Evolutionary conservation across 2,329 filamentous ascomycete species (phyloP), one percentile per base, ranked within the genome.

Genomic region (Fusarium buxicola): DNA sequence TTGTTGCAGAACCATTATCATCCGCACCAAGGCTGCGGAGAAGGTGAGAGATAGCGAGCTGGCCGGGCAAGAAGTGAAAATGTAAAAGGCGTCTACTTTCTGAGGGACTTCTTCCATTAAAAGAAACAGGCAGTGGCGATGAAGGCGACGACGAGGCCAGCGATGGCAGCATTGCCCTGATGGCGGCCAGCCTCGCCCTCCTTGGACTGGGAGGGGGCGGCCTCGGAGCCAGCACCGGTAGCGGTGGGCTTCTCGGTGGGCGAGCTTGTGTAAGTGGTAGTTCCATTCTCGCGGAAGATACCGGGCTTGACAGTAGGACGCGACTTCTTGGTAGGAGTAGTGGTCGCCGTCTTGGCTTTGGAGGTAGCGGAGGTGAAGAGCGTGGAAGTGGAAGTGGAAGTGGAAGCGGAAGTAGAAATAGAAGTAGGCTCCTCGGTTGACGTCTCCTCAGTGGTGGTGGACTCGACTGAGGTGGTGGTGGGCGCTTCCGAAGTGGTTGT

Each of bases 281-380:
- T 81, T 60, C 70, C 71, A 53, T 84, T 83, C 75, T 86, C 82
- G 53, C 82, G 82, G 78, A 86, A 87, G 65, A 87, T 78, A 66
- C 80, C 83, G 12, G 80, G 80, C 55, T 61, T 67, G 46, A 67
- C 61, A 54, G 58, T 68, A 25, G 54, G 63, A 27, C 49, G 53
- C 18, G 60, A 16, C 16, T 61, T 60, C 36, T 65, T 64, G n/a
- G 54, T 68, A 15, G 70, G 62, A 28, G 45, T 64, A 61, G 18
- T 59, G 41, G 58, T 63, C n/a, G n/a, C n/a, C n/a, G n/a, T 41
- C 56, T 60, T 60, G 44, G 49, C 39, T 53, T 49, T 54, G 35
- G 62, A 57, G 24, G 55, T 55, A 43, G 48, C 15, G 8, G 62
- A 65, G 13, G 72, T 71, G 18, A 75, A 72, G 2, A 74, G 70